These are phyloP conservation scores for Harringtonia lauricola DNA, from an alignment of 2,329 filamentous ascomycete species.

Conservation along the genomic window DNA sequence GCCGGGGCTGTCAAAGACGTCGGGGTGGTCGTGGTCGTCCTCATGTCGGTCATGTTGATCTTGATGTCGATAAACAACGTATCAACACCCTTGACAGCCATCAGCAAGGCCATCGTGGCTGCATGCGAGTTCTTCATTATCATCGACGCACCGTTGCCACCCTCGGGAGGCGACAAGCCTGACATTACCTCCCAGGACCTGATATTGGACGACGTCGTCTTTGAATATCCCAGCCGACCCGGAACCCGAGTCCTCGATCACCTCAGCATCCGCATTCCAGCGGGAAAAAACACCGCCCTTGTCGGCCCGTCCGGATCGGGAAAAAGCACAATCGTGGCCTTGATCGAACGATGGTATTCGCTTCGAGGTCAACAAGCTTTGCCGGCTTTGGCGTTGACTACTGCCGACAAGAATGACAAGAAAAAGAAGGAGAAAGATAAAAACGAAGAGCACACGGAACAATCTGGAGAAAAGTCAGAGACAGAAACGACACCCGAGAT, in stretches of 20 bases:
- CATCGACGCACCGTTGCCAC: conserved; percentile 34
- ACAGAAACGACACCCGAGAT: conserved; percentile 19
- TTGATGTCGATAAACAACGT: conserved; percentile 45
- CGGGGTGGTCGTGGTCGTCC: conserved; percentile 42
- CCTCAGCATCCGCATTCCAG: conserved; percentile 45
- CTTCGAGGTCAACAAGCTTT: conserved; percentile 31
- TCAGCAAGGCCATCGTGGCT: conserved; percentile 45
- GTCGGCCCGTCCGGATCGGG: conserved; percentile 64
- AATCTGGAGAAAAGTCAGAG: conserved; percentile 1
- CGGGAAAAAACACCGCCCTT: conserved; percentile 60
- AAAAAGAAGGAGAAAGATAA: conserved; percentile 16
- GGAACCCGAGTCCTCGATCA: conserved; percentile 52
- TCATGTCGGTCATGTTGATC: conserved; percentile 48
- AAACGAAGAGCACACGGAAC: conserved; percentile 5
- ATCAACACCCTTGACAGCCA: conserved; percentile 46
- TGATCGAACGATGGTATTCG: conserved; percentile 54
- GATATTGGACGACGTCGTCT: conserved; percentile 52
- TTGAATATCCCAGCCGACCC: conserved; percentile 59
- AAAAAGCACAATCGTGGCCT: conserved; percentile 62
- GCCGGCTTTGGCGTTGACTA: conserved; percentile 32
- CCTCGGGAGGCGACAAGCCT: conserved; percentile 36
- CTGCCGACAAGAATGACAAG: conserved; percentile 23
- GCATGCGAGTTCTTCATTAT: conserved; percentile 47
- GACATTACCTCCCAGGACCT: conserved; percentile 39
- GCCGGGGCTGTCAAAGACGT: conserved; percentile 35